Conservation (phyloP, 169 alveolate species). For the Eimeria tenella region DNA sequence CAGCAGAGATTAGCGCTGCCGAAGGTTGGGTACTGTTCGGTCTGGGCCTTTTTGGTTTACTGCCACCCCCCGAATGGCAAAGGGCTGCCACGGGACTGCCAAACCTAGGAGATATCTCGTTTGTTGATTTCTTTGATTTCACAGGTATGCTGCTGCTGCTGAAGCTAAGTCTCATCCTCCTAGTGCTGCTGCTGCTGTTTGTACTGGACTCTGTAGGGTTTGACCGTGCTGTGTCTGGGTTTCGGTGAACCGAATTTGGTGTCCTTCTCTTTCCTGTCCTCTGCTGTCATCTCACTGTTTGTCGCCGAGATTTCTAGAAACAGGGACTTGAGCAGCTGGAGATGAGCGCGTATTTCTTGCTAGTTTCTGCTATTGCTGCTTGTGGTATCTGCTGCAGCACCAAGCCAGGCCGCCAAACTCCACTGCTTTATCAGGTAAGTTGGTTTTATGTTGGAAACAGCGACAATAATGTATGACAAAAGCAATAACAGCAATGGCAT, state of each 20-base stretch:
- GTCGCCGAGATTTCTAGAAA: neutral
- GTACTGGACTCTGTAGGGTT: neutral
- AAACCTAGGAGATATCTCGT: neutral
- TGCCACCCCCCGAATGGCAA: conserved; percentile 54
- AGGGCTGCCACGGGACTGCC: neutral
- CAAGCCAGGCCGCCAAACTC: neutral
- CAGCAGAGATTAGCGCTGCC: conserved; percentile 54
- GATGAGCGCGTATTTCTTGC: too few species aligned
- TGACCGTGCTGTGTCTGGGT: neutral
- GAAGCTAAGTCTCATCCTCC: neutral
- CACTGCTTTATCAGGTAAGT: conserved; percentile 28
- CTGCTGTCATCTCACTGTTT: neutral
- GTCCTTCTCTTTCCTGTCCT: neutral
- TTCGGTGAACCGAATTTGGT: too few species aligned
- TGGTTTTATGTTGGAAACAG: neutral
- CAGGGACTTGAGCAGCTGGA: too few species aligned
- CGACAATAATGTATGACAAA: neutral
- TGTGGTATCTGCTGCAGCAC: neutral
- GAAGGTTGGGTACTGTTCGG: conserved; percentile 59
- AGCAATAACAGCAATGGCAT: conserved; percentile 2
- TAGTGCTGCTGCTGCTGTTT: conserved; percentile 30
- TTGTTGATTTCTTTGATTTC: neutral
- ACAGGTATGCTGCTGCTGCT: conserved; percentile 26
- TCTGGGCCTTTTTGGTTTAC: conserved; percentile 28
- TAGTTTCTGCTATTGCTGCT: neutral